These are phyloP conservation scores for Chenopodium formosanum DNA, from an alignment of 148 eudicot species.

Conservation along the genomic window DNA sequence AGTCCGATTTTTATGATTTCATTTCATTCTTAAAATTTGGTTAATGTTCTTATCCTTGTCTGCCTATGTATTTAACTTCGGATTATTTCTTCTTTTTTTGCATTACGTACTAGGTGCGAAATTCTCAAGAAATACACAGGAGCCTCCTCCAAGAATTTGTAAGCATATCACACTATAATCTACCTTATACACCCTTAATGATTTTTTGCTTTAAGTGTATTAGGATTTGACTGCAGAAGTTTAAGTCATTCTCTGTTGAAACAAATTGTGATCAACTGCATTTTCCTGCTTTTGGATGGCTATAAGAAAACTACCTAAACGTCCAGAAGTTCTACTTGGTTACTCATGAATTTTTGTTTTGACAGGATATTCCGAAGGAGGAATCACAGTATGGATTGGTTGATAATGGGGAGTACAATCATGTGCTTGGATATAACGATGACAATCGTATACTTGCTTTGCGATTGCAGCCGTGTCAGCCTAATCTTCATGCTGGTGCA, in stretches of 20 bases:
- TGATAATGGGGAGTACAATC: constrained; percentile 61
- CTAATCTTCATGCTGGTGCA: constrained; percentile 41
- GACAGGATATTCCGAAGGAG: constrained; percentile 52
- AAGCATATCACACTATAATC: constrained; percentile 30
- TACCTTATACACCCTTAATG: background rate
- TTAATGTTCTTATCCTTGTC: background rate
- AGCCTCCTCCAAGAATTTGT: constrained; percentile 59
- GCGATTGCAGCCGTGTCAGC: constrained; percentile 49
- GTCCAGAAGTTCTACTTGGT: background rate
- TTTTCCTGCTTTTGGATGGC: too few relatives aligned
- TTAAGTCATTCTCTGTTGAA: background rate
- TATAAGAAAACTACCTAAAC: too few relatives aligned
- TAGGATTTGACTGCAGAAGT: background rate
- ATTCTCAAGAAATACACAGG: constrained; percentile 48
- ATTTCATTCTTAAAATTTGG: background rate
- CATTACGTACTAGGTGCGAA: constrained; percentile 45
- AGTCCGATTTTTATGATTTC: constrained; percentile 3
- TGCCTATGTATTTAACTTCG: background rate
- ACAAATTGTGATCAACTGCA: too few relatives aligned
- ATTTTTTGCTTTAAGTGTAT: background rate
- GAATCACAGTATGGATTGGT: constrained; percentile 74
- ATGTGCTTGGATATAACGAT: constrained; percentile 41
- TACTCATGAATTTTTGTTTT: background rate
- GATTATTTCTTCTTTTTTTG: background rate
- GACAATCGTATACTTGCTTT: constrained; percentile 44